Base-by-base conservation (phyloP, 164 flowering plant genomes). In the Piper longum region DNA sequence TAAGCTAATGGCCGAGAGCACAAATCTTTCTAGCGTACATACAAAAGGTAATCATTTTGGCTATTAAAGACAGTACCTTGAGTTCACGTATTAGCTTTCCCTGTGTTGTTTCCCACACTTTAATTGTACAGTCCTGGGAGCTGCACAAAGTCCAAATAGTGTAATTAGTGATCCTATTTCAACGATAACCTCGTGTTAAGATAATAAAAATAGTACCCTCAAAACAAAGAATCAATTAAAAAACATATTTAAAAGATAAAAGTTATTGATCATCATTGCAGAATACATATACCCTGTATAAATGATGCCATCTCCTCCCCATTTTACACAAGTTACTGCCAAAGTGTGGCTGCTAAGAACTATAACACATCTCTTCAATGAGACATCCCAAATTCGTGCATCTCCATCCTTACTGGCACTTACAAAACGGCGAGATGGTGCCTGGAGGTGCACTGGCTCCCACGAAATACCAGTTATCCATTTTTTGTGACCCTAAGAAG, bases 271-370 rank as follows among this genome's bases (percentile, higher is more conserved):
- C 52, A 48, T 14, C 52, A 48, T 48, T 2, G 14, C 9, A 16
- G 43, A 60, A 36, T 48, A 8, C 48, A 7, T 18, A 41, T 87
- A 93, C 99, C 97, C 86, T 40, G 99, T 82, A 68, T 90, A 93
- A 70, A 91, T 88, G 44, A 85, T 63, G 64, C 97, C 99, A 80
- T 90, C 99, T 68, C 97, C 97, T 69, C 97, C 96, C 99, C 97
- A 93, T 80, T 93, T 93, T 42, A 93, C 97, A 79, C 96, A 90
- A 56, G 99, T 91, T 63, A 93, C 80, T 48, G 99, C 97, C 71
- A 90, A 88, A 18, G 92, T 88, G 66, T 90, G 99, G 48, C 99
- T 91, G 73, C 75, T 83, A 62, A 93, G 95, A 73, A 77, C 73
- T 18, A 90, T 76, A 61, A 88, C 79, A 76, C 85, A 84, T 76